Conservation (phyloP, 1,284 basidiomycete genomes). For the Chalciporus piperatoides region DNA sequence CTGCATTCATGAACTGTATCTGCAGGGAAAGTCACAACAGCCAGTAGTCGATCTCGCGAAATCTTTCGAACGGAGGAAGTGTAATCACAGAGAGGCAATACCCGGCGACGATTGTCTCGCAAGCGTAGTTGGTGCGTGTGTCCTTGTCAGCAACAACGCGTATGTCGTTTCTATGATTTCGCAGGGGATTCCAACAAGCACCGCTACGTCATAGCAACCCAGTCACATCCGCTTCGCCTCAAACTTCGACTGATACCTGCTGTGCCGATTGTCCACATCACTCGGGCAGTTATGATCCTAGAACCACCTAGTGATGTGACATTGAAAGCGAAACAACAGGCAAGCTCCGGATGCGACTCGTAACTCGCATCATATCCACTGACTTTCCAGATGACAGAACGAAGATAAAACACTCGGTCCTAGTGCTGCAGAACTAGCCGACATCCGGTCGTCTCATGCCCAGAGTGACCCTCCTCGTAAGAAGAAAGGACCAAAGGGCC, state of each 20-base stretch:
- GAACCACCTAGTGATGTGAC: constrained; percentile 83
- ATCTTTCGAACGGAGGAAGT: constrained; percentile 87
- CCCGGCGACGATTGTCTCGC: constrained; percentile 81
- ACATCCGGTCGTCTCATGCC: constrained; percentile 34
- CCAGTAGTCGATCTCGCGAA: constrained; percentile 85
- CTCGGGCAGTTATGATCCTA: constrained; percentile 85
- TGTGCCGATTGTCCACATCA: constrained; percentile 85
- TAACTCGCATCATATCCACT: not conserved
- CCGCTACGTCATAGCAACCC: constrained; percentile 83
- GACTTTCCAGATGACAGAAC: constrained; percentile 35
- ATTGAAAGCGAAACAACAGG: constrained; percentile 61
- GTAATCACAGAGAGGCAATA: constrained; percentile 87
- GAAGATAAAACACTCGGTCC: constrained; percentile 54
- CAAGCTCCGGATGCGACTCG: constrained; percentile 32
- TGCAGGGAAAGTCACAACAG: constrained; percentile 69
- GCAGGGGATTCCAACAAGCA: constrained; percentile 86
- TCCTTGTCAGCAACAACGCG: constrained; percentile 4
- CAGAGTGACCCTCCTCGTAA: constrained; percentile 49
- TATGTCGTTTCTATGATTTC: constrained; percentile 14
- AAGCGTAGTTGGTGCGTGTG: constrained; percentile 71
- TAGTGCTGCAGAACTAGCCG: constrained; percentile 43
- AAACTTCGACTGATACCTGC: constrained; percentile 71
- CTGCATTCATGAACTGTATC: constrained; percentile 87
- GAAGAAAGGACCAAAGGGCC: constrained; percentile 74
- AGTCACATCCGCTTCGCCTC: constrained; percentile 65